Evolutionary conservation across 768 basidiomycete species (phyloP).

Genomic region (Hortiboletus campestris): DNA sequence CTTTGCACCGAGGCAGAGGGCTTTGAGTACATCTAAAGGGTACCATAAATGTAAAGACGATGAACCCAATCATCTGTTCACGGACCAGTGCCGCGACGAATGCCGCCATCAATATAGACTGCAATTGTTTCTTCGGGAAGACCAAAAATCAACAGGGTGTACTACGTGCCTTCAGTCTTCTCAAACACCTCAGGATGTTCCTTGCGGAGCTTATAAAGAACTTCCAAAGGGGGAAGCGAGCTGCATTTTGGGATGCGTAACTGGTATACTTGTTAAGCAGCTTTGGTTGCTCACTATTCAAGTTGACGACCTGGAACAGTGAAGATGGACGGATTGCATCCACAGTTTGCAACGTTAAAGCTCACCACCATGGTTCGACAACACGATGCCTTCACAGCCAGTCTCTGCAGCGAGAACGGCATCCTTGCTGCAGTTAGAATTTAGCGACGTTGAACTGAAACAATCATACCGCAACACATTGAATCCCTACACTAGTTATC

Average conservation of each 20-base stretch:
- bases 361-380: conserved; percentile 89
- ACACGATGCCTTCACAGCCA: conserved; percentile 82
- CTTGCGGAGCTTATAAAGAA: conserved; percentile 69
- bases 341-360: neutral
- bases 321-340: conserved; percentile 4
- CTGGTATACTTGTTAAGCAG: neutral
- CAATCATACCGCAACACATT: conserved; percentile 59
- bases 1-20: conserved; percentile 82
- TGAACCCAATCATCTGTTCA: neutral
- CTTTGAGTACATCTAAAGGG: conserved; percentile 75
- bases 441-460: neutral
- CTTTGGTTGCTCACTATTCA: conserved; percentile 56
- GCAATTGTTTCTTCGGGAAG: conserved; percentile 4
- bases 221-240: conserved; percentile 74
- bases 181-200: conserved; percentile 74
- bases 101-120: conserved; percentile 85
- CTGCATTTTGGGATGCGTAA: conserved; percentile 36
- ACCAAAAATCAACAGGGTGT: neutral
- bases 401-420: conserved; percentile 80
- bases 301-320: conserved; percentile 59
- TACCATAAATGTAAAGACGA: neutral
- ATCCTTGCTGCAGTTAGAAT: conserved; percentile 50
- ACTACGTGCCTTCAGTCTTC: conserved; percentile 59
- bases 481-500: conserved; percentile 49
- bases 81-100: conserved; percentile 74